Conservation (phyloP, 257 asterid species). For the Plantago major region DNA sequence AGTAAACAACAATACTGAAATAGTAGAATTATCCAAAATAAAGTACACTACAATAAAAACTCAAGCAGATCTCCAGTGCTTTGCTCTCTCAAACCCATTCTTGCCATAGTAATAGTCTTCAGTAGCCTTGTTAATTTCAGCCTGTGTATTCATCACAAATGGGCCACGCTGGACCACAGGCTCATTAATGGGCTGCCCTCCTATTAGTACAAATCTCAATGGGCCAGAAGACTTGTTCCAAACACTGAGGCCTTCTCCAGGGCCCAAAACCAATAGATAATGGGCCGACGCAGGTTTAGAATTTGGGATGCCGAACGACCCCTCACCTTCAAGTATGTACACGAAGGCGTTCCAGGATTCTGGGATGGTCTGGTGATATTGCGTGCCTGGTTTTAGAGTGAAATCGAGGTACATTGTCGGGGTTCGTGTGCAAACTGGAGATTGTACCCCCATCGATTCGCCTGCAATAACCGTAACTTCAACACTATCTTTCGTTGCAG, state of each 20-base stretch:
- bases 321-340: slow-evolving; percentile 82
- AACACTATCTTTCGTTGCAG: slow-evolving; percentile 59
- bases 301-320: slow-evolving; percentile 36
- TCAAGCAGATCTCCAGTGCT: slow-evolving; percentile 60
- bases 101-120: slow-evolving; percentile 60
- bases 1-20: no score
- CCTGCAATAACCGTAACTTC: slow-evolving; percentile 75
- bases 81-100: slow-evolving; percentile 87
- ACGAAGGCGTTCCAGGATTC: slow-evolving; percentile 72
- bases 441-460: slow-evolving; percentile 57
- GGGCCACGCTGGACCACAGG: slow-evolving; percentile 86
- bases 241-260: slow-evolving; percentile 67
- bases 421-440: slow-evolving; percentile 64
- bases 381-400: slow-evolving; percentile 62
- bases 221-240: slow-evolving; percentile 58
- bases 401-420: slow-evolving; percentile 90
- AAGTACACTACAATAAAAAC: no score
- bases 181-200: slow-evolving; percentile 81
- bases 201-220: slow-evolving; percentile 56
- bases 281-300: slow-evolving; percentile 52
- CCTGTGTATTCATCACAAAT: slow-evolving; percentile 81
- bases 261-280: slow-evolving; percentile 53
- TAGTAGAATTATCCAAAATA: no score
- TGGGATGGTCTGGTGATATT: slow-evolving; percentile 57
- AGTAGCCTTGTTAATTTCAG: slow-evolving; percentile 66